Conservation (phyloP, 2,329 filamentous ascomycete genomes). For the Thermothelomyces thermophilus region DNA sequence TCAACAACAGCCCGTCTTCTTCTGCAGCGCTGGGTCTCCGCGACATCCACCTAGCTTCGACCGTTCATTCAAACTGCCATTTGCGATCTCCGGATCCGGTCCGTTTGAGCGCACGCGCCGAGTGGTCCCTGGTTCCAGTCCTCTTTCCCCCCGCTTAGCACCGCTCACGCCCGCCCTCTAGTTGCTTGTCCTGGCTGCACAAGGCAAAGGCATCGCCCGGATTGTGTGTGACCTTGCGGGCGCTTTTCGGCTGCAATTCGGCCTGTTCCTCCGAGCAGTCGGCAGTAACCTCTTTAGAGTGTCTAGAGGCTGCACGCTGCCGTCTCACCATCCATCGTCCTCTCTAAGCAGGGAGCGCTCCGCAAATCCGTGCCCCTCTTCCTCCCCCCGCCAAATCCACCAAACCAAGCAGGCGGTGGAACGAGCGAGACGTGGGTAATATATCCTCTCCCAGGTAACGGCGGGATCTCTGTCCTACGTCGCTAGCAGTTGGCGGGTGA, state of each 20-base stretch:
- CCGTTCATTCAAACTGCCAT: too few relatives aligned
- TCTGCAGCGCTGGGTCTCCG: conserved; percentile 1
- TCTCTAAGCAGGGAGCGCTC: conserved; percentile 1
- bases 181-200: conserved; percentile 17
- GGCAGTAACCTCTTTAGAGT: not conserved
- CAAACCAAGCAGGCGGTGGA: conserved; percentile 27
- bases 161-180: not conserved
- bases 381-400: conserved; percentile 10
- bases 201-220: conserved; percentile 21
- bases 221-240: conserved; percentile 22
- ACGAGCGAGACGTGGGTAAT: conserved; percentile 29
- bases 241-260: conserved; percentile 14
- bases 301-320: conserved; percentile 20
- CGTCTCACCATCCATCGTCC: conserved; percentile 9
- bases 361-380: conserved; percentile 6
- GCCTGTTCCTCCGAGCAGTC: conserved; percentile 11
- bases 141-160: not conserved
- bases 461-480: conserved; percentile 35
- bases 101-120: too few relatives aligned
- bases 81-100: too few relatives aligned
- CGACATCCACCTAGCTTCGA: conserved; percentile 5
- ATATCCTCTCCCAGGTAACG: conserved; percentile 31
- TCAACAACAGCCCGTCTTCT: not conserved
- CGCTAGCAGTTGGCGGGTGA: conserved; percentile 14
- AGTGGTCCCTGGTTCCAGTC: too few relatives aligned